phyloP scores from a whole-genome alignment of 2,329 filamentous ascomycete genomes.

The Microcera coccophila region DNA sequence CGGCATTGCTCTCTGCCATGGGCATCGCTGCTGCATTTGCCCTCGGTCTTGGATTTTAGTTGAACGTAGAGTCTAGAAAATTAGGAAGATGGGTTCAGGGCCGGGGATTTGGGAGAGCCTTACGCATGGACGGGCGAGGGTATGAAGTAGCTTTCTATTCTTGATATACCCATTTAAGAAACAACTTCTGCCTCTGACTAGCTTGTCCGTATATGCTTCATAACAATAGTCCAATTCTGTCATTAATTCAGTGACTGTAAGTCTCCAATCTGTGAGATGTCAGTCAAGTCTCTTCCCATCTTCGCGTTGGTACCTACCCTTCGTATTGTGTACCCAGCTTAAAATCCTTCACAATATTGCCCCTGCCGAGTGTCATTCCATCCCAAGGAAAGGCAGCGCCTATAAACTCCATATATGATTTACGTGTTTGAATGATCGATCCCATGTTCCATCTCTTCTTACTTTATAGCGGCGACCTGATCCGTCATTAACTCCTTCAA shows the following conservation, averaged over 20 bases:
- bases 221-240: not conserved
- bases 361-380: conserved; percentile 9
- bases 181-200: not conserved
- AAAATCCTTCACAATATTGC: conserved; percentile 7
- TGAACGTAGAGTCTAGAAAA: no score
- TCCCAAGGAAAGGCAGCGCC: conserved; percentile 7
- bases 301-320: conserved; percentile 15
- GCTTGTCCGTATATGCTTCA: not conserved
- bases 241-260: conserved; percentile 10
- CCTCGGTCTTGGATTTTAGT: conserved; percentile 34
- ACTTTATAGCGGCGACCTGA: conserved; percentile 9
- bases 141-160: conserved; percentile 8
- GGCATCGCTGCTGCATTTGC: conserved; percentile 38
- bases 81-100: not conserved
- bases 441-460: conserved; percentile 10
- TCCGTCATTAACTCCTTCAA: conserved; percentile 41
- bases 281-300: conserved; percentile 4
- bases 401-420: conserved; percentile 9
- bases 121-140: conserved; percentile 5
- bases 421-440: conserved; percentile 7
- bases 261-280: conserved; percentile 18
- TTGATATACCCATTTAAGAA: conserved; percentile 11
- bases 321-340: conserved; percentile 11
- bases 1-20: conserved; percentile 33
- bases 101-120: conserved; percentile 1